Conservation (phyloP, 2,329 filamentous ascomycete species). For the Xylariales sp. region DNA sequence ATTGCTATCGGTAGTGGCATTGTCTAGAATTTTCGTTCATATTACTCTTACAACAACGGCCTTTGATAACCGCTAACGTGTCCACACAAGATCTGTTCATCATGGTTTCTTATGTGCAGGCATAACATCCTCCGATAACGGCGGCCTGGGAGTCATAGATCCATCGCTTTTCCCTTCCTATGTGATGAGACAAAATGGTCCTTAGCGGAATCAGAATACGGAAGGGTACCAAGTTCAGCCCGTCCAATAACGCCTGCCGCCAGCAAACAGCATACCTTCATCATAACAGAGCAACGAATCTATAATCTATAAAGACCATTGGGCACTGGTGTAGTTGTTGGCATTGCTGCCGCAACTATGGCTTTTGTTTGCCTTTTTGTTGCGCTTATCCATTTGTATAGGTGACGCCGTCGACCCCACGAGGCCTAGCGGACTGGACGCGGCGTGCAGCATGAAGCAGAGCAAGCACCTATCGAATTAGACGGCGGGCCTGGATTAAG, state of each 20-base stretch:
- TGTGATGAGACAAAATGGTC: conserved; percentile 11
- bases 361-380: not conserved
- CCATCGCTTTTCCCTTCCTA: conserved; percentile 16
- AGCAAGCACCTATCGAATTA: conserved; percentile 10
- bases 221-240: conserved; percentile 1
- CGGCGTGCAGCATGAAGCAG: not conserved
- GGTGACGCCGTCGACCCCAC: not conserved
- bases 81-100: not conserved
- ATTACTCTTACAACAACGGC: conserved; percentile 33
- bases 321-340: not conserved
- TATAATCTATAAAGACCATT: not conserved
- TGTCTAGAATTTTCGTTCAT: conserved; percentile 17
- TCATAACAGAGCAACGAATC: not conserved
- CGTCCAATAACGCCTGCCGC: not conserved
- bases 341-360: not conserved
- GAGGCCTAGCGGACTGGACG: not conserved
- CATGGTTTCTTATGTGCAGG: not conserved
- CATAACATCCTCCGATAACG: conserved; percentile 14
- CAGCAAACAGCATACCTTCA: not conserved
- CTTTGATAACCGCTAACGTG: conserved; percentile 1
- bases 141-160: conserved; percentile 15
- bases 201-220: conserved; percentile 8
- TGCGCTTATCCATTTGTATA: not conserved
- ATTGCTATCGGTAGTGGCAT: conserved; percentile 19
- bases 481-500: not conserved